Percentiles rank a stretch among this genome's conserved stretches.
phyloP scores from a whole-genome alignment of 1,284 basidiomycete genomes.

The Phlebopus sp. region DNA sequence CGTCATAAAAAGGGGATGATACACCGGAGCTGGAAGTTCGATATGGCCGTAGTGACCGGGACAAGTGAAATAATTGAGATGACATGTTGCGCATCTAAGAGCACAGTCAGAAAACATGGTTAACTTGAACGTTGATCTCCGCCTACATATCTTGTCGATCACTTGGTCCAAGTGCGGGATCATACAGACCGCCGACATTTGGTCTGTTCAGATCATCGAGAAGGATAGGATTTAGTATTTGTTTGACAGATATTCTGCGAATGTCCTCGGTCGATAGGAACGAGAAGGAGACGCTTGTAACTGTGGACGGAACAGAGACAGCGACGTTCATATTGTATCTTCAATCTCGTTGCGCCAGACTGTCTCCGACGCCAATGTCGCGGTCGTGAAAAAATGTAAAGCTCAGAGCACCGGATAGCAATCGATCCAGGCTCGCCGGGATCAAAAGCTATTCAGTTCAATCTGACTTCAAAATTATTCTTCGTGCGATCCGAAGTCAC shows the following conservation, averaged over 20 bases:
- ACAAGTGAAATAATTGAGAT: conserved; percentile 88
- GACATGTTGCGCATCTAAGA: conserved; percentile 91
- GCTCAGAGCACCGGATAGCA: not conserved
- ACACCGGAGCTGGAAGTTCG: conserved; percentile 93
- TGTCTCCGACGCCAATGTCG: too few species aligned
- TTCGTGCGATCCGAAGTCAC: too few species aligned
- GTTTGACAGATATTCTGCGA: conserved; percentile 92
- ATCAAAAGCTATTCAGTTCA: conserved; percentile 13
- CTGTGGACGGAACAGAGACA: conserved; percentile 81
- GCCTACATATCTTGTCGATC: conserved; percentile 85
- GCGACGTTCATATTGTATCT: conserved; percentile 88
- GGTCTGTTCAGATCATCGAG: conserved; percentile 94
- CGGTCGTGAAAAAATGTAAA: not conserved
- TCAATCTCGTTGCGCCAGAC: not conserved
- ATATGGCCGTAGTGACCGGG: conserved; percentile 99
- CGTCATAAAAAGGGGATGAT: conserved; percentile 95
- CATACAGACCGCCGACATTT: conserved; percentile 91
- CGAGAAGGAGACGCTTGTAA: conserved; percentile 89
- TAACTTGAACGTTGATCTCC: not conserved
- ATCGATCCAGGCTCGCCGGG: conserved; percentile 1
- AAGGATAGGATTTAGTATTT: conserved; percentile 91
- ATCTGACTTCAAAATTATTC: not conserved
- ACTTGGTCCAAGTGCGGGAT: conserved; percentile 92
- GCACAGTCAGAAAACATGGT: conserved; percentile 6
- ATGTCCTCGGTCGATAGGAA: conserved; percentile 93